Conservation (phyloP, 768 basidiomycete genomes). For the Scleroderma bovista region DNA sequence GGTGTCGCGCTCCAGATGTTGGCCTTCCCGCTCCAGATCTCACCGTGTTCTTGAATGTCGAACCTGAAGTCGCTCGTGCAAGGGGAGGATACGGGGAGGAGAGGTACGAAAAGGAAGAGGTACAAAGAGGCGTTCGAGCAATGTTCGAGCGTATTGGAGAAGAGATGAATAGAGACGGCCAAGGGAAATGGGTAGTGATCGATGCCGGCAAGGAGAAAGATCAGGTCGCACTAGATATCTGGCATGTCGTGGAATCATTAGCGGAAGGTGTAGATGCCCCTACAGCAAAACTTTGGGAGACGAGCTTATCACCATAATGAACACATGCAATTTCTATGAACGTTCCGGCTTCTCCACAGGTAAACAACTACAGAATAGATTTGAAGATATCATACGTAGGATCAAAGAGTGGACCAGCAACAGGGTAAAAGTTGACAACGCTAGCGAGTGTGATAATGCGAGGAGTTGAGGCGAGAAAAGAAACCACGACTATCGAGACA, state of each 20-base stretch:
- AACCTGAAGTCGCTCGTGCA: conserved; percentile 56
- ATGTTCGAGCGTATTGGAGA: conserved; percentile 53
- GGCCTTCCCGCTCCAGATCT: conserved; percentile 87
- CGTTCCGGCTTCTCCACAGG: conserved; percentile 1
- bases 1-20: conserved; percentile 85
- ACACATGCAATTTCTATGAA: conserved; percentile 4
- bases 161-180: conserved; percentile 37
- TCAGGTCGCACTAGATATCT: conserved; percentile 50
- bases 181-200: conserved; percentile 45
- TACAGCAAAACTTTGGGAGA: conserved; percentile 49
- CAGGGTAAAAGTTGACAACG: conserved; percentile 5
- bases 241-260: conserved; percentile 45
- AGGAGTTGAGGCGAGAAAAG: conserved; percentile 3
- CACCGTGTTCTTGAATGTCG: conserved; percentile 80
- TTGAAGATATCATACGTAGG: conserved; percentile 16
- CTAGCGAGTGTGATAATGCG: conserved; percentile 8
- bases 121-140: conserved; percentile 61
- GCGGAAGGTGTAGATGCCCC: conserved; percentile 32
- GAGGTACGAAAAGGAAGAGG: conserved; percentile 76
- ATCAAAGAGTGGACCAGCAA: conserved; percentile 12
- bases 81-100: conserved; percentile 85
- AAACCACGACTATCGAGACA: conserved; percentile 7
- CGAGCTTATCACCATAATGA: not conserved
- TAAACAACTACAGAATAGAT: conserved; percentile 18
- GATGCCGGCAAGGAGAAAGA: conserved; percentile 52